Base-by-base conservation (phyloP, 1,284 basidiomycete genomes). In the Peniophora sp. region DNA sequence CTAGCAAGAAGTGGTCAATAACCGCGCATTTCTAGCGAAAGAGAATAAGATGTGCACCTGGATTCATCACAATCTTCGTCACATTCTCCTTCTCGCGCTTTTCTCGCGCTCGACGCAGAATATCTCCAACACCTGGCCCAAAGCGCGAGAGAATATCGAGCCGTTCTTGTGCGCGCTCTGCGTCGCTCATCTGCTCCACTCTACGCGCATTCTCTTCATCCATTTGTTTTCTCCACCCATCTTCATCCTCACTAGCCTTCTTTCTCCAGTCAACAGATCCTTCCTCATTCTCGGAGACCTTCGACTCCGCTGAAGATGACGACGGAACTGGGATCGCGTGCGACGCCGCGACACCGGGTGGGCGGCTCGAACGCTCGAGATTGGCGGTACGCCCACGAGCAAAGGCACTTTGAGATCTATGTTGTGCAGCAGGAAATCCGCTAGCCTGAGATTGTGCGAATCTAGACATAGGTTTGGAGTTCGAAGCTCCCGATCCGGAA, bases 141-240 rank as follows among this genome's bases (percentile, higher is more conserved):
- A 92, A 85, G 45, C 74, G 72, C 54, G 83, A 78, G 36, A 86
- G 57, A 36, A 91, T 79, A 56, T 87, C 81, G 50, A 69, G 65
- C 51, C 75, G 55, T 47, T 78, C 78, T 41, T 70, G 61, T 35
- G 70, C 67, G 20, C 73, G 62, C 57, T 82, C 73, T 24, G 69
- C 66, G 9, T 67, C 61, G 12, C 67, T 63, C 79, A 83, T 83
- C 2, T 56, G 56, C 25, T 66, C 66, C 1, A 83, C 66, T 16
- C 63, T 65, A 16, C 59, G 59, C 22, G 63, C 60, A 56, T 80
- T 80, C 53, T 78, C 73, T 46, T 65, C 63, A 49, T 69, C 69
- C 25, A 72, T 63, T 17, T 65, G 61, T 12, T 48, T 41, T 5
- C 66, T 56, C 67, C 67, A 69, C 20, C 55, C 58, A 27, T 61